A percentile compares a stretch with the other conserved stretches of the same genome.
Evolutionary conservation across 1,284 basidiomycete genomes (phyloP).

Genomic region (Papiliotrema terrestris): DNA sequence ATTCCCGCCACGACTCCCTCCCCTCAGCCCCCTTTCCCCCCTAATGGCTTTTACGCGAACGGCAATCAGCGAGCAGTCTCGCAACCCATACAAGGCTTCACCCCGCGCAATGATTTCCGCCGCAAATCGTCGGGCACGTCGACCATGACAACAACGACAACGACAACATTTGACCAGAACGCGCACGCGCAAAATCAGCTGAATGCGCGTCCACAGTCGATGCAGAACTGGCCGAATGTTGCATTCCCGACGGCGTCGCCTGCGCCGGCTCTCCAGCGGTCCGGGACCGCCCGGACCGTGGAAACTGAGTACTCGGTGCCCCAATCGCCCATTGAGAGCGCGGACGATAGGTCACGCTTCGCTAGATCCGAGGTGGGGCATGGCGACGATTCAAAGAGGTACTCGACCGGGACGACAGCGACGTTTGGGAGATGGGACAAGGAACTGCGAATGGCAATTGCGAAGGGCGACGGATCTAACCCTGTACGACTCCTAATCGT

Average conservation of each 20-base stretch:
- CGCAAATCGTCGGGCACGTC: conserved; percentile 29
- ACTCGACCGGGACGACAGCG: conserved; percentile 24
- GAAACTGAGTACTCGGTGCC: not conserved
- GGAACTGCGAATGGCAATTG: conserved; percentile 6
- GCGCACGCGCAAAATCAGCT: not conserved
- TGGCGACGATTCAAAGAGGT: conserved; percentile 16
- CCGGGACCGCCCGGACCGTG: not conserved
- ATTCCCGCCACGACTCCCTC: not conserved
- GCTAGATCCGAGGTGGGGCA: conserved; percentile 23
- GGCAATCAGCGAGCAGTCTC: not conserved
- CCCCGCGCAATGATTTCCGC: conserved; percentile 15
- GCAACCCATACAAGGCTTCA: conserved; percentile 24
- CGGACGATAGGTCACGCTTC: conserved; percentile 5
- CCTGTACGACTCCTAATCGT: not conserved
- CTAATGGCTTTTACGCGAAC: conserved; percentile 1
- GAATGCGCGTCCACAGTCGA: conserved; percentile 8
- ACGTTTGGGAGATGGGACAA: conserved; percentile 36
- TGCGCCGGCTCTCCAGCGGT: not conserved
- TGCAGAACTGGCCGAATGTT: not conserved
- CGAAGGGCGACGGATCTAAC: not conserved
- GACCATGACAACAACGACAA: conserved; percentile 28
- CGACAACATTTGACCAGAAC: conserved; percentile 25
- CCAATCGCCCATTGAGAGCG: not conserved
- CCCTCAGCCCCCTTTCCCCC: conserved; percentile 4
- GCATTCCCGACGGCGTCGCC: not conserved